phyloP scores from a whole-genome alignment of 345 rosid genomes.

The Eucalyptus dawsonii region DNA sequence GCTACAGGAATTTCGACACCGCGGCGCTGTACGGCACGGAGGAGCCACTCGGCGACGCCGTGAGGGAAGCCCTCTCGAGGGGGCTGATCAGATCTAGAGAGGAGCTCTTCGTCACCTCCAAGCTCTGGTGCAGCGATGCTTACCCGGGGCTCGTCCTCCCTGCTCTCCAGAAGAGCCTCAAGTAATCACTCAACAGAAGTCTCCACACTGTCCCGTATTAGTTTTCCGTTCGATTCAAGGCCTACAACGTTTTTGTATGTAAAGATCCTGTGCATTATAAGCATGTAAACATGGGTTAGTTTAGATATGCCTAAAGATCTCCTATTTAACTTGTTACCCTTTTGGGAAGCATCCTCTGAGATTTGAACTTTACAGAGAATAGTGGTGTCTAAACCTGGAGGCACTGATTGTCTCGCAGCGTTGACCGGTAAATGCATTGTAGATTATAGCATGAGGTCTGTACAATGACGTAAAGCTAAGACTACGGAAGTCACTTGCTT shows the following conservation, averaged over 20 bases:
- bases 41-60: constrained; percentile 31
- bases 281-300: background rate
- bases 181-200: background rate
- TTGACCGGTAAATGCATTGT: background rate
- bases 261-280: background rate
- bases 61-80: constrained; percentile 22
- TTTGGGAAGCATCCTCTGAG: background rate
- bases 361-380: background rate
- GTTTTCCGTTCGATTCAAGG: background rate
- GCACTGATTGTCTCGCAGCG: background rate
- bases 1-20: constrained; percentile 36
- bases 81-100: constrained; percentile 29
- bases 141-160: constrained; percentile 35
- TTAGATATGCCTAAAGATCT: background rate
- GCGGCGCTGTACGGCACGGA: constrained; percentile 25
- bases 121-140: constrained; percentile 53
- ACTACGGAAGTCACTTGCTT: background rate
- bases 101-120: constrained; percentile 46
- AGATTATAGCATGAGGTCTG: background rate
- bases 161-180: constrained; percentile 26
- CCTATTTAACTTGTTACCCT: background rate
- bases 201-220: background rate
- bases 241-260: background rate
- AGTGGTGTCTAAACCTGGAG: background rate
- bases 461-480: background rate